phyloP scores from a whole-genome alignment of 768 basidiomycete genomes.

The Pleurotus tuoliensis region DNA sequence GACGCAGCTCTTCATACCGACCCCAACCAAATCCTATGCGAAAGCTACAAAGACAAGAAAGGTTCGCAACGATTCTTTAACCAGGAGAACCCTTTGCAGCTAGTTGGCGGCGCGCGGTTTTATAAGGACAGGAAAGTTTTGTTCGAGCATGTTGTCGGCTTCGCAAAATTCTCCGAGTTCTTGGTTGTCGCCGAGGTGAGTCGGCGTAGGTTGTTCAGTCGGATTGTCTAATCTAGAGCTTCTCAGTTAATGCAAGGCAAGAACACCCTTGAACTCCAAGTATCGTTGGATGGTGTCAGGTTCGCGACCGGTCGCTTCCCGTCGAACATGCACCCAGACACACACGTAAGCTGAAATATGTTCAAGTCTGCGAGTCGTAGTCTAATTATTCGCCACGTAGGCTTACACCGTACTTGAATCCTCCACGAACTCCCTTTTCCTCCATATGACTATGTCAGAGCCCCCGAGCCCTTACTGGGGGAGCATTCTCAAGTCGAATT shows the following conservation, averaged over 20 bases:
- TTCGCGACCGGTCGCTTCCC: constrained; percentile 92
- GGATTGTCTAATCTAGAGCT: constrained; percentile 1
- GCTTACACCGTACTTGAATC: constrained; percentile 96
- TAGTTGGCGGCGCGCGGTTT: constrained; percentile 75
- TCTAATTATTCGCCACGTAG: constrained; percentile 30
- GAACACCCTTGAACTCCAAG: constrained; percentile 75
- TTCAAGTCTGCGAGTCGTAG: neutral
- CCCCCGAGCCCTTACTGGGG: constrained; percentile 77
- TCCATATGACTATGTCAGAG: constrained; percentile 93
- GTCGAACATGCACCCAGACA: constrained; percentile 82
- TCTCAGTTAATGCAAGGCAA: constrained; percentile 47
- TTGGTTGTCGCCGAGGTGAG: constrained; percentile 91
- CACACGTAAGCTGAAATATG: constrained; percentile 58
- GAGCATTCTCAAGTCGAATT: constrained; percentile 92
- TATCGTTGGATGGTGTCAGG: constrained; percentile 84
- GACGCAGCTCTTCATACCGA: constrained; percentile 79
- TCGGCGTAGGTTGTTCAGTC: constrained; percentile 5
- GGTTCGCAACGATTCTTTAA: constrained; percentile 68
- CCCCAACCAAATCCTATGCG: constrained; percentile 87
- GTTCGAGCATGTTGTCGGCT: constrained; percentile 89
- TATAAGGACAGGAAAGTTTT: constrained; percentile 68
- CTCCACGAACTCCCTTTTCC: constrained; percentile 86
- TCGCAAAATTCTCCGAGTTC: constrained; percentile 96
- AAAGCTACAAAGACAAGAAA: constrained; percentile 77
- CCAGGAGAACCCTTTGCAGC: constrained; percentile 61